Evolutionary conservation across 768 basidiomycete species (phyloP).

Genomic region (Suillus occidentalis): DNA sequence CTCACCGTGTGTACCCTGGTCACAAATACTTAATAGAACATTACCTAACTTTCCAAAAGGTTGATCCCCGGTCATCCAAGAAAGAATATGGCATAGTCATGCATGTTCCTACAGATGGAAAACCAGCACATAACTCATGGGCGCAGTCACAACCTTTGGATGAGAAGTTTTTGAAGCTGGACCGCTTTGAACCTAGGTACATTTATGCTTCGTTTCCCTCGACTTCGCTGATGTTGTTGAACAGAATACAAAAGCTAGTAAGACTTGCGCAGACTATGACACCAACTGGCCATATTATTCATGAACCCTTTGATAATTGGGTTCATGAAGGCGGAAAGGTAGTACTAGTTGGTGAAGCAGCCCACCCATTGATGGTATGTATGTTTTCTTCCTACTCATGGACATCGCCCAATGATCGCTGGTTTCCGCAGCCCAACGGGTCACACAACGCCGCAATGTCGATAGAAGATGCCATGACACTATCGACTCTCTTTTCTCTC

Average conservation of each 20-base stretch:
- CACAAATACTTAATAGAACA: background rate
- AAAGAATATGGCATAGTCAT: slow-evolving; percentile 19
- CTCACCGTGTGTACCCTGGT: slow-evolving; percentile 18
- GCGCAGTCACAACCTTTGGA: slow-evolving; percentile 13
- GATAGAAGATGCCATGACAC: slow-evolving; percentile 62
- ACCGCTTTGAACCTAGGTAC: slow-evolving; percentile 26
- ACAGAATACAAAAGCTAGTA: slow-evolving; percentile 22
- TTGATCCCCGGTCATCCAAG: slow-evolving; percentile 14
- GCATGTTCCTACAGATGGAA: slow-evolving; percentile 4
- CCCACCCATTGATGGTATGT: slow-evolving; percentile 52
- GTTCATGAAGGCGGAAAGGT: slow-evolving; percentile 51
- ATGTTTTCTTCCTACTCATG: background rate
- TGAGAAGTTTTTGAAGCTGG: slow-evolving; percentile 13
- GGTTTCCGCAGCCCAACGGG: slow-evolving; percentile 43
- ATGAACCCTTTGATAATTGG: slow-evolving; percentile 45
- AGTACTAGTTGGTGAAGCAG: slow-evolving; percentile 58
- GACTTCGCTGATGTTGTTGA: background rate
- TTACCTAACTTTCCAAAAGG: background rate
- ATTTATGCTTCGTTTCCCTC: background rate
- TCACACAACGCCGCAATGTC: slow-evolving; percentile 47
- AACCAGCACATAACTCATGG: background rate
- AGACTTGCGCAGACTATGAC: slow-evolving; percentile 14
- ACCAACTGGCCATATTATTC: slow-evolving; percentile 33
- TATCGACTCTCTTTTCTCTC: slow-evolving; percentile 55
- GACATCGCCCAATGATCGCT: background rate